phyloP scores from a whole-genome alignment of 2,329 filamentous ascomycete genomes.

The Aspergillus versicolor region DNA sequence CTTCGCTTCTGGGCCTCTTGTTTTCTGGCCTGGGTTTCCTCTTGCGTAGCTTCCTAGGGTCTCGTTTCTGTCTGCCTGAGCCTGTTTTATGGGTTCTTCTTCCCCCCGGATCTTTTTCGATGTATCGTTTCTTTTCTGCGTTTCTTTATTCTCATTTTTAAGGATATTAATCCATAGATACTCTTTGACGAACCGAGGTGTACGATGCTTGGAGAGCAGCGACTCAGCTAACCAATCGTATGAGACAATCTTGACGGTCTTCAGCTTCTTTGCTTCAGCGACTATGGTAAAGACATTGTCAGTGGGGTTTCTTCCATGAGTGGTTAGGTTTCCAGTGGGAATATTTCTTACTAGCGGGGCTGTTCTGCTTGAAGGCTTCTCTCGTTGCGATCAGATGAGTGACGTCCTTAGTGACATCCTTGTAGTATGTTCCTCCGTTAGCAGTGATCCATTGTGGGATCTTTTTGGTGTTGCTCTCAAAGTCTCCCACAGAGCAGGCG shows the following conservation, averaged over 20 bases:
- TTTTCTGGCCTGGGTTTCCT: constrained; percentile 22
- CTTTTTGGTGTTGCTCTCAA: constrained; percentile 55
- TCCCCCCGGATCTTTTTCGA: background rate
- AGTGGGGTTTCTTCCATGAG: background rate
- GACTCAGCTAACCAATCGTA: constrained; percentile 51
- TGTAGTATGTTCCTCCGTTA: constrained; percentile 60
- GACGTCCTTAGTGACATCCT: constrained; percentile 53
- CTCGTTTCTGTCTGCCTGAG: background rate
- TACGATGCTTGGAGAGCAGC: constrained; percentile 30
- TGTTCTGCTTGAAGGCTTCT: constrained; percentile 57
- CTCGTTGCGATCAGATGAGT: constrained; percentile 73
- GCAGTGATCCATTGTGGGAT: constrained; percentile 65
- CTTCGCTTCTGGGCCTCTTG: background rate
- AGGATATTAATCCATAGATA: constrained; percentile 43
- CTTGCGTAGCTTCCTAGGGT: background rate
- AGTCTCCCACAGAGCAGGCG: constrained; percentile 60
- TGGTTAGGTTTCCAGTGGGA: background rate
- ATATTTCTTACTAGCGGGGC: constrained; percentile 38
- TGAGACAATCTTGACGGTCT: constrained; percentile 44
- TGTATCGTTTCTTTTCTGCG: background rate
- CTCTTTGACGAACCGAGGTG: constrained; percentile 33
- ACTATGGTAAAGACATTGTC: constrained; percentile 33
- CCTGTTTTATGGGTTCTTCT: too few species aligned
- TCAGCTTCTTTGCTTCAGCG: constrained; percentile 36
- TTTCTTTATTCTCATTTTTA: constrained; percentile 23